Conservation (phyloP, 129 eudicot genomes). For the Glebionis coronaria region DNA sequence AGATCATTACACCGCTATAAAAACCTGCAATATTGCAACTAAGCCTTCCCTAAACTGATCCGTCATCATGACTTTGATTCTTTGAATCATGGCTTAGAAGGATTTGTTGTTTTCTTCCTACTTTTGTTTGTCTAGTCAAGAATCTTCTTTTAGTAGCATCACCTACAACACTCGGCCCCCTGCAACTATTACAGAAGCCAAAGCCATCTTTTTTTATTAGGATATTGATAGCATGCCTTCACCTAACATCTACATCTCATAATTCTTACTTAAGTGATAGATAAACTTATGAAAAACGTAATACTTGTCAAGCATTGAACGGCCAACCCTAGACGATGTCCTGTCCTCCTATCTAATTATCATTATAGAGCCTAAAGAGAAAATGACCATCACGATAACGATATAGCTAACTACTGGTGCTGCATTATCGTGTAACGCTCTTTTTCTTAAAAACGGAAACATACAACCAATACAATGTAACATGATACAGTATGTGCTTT, state of each 20-base stretch:
- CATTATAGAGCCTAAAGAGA: background rate
- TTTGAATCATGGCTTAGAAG: constrained; percentile 13
- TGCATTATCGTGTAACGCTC: constrained; percentile 29
- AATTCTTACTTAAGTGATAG: background rate
- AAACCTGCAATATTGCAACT: constrained; percentile 9
- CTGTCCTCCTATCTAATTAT: background rate
- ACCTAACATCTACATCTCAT: constrained; percentile 4
- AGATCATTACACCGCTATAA: constrained; percentile 6
- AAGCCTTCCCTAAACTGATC: constrained; percentile 1
- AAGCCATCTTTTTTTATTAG: constrained; percentile 9
- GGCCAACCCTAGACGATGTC: background rate
- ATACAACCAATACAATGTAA: background rate
- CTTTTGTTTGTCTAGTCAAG: constrained; percentile 26
- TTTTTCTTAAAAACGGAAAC: constrained; percentile 3
- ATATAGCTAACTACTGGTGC: constrained; percentile 20
- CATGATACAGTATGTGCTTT: background rate
- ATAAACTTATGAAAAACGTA: background rate
- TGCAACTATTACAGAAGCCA: constrained; percentile 9
- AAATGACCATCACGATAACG: background rate
- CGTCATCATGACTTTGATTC: constrained; percentile 20
- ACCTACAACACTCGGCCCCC: constrained; percentile 7
- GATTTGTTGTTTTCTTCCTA: constrained; percentile 32
- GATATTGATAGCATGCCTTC: constrained; percentile 5
- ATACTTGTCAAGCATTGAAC: background rate
- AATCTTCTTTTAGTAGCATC: constrained; percentile 23